A percentile compares a stretch with the other conserved stretches of the same genome.
Conservation (phyloP, 495 filamentous ascomycete genomes). For the Immersiella caudata region DNA sequence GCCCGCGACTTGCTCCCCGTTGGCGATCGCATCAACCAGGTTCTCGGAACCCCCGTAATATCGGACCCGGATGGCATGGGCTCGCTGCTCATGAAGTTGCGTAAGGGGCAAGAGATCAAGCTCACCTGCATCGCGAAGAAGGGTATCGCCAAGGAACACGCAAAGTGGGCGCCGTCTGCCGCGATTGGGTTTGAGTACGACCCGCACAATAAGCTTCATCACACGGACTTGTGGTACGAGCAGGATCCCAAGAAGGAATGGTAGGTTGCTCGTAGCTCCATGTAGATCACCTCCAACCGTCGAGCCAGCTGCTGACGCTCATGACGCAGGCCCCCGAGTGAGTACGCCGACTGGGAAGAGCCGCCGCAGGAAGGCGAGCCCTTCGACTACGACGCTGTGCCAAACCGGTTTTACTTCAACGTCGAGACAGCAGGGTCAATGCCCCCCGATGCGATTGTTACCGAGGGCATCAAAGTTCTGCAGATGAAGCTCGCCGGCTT, state of each 20-base stretch:
- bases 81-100: conserved; percentile 81
- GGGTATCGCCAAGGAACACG: conserved; percentile 97
- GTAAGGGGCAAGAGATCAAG: conserved; percentile 83
- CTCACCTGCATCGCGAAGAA: conserved; percentile 95
- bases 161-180: conserved; percentile 91
- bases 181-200: conserved; percentile 98
- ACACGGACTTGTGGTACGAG: conserved; percentile 94
- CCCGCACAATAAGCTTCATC: conserved; percentile 87
- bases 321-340: conserved; percentile 71
- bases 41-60: conserved; percentile 78
- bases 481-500: conserved; percentile 86
- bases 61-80: conserved; percentile 79
- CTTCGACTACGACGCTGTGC: conserved; percentile 89
- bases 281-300: not conserved
- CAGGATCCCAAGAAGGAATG: conserved; percentile 81
- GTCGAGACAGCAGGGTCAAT: conserved; percentile 88
- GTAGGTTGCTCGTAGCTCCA: conserved; percentile 57
- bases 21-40: conserved; percentile 65
- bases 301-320: not conserved
- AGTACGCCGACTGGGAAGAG: conserved; percentile 86
- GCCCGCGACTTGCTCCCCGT: conserved; percentile 79
- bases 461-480: conserved; percentile 84
- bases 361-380: conserved; percentile 75
- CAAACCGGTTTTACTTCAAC: conserved; percentile 85
- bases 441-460: conserved; percentile 82